Conservation (phyloP, 768 basidiomycete genomes). For the Trametes cinnabarina region DNA sequence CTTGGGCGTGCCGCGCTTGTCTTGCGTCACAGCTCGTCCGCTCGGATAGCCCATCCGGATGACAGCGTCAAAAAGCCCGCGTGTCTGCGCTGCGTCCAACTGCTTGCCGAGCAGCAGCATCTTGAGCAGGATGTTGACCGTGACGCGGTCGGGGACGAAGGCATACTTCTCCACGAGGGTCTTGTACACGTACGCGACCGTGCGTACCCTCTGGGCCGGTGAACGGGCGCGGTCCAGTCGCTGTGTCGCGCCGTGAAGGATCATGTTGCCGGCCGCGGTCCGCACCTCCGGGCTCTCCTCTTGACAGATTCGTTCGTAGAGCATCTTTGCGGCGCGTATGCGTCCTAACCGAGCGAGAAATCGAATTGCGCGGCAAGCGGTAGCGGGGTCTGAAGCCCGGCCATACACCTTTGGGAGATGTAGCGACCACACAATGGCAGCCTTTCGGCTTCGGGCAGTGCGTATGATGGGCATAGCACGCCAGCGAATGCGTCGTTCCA, state of each 20-base stretch:
- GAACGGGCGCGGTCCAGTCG: constrained; percentile 30
- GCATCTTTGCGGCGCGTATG: constrained; percentile 41
- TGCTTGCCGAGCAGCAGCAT: constrained; percentile 49
- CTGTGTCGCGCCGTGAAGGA: constrained; percentile 47
- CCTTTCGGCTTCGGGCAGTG: not conserved
- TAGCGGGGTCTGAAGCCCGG: not conserved
- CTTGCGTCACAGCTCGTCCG: not conserved
- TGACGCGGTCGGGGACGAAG: constrained; percentile 65
- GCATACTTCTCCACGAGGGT: constrained; percentile 42
- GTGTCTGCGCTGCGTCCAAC: constrained; percentile 44
- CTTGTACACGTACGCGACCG: constrained; percentile 39
- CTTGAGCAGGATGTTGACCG: constrained; percentile 67
- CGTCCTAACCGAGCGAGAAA: constrained; percentile 44
- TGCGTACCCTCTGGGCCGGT: constrained; percentile 47
- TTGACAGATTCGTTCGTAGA: constrained; percentile 31
- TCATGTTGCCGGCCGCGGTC: constrained; percentile 54
- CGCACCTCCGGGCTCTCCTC: constrained; percentile 14
- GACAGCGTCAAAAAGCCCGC: constrained; percentile 63
- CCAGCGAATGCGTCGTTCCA: not conserved
- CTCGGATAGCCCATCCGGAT: constrained; percentile 58
- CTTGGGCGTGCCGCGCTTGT: not conserved
- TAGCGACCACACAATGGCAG: not conserved
- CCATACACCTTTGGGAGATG: not conserved
- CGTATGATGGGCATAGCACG: not conserved
- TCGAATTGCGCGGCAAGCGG: constrained; percentile 35